Evolutionary conservation across 257 asterid genomes (phyloP).

Genomic region (Solanum stenotomum): DNA sequence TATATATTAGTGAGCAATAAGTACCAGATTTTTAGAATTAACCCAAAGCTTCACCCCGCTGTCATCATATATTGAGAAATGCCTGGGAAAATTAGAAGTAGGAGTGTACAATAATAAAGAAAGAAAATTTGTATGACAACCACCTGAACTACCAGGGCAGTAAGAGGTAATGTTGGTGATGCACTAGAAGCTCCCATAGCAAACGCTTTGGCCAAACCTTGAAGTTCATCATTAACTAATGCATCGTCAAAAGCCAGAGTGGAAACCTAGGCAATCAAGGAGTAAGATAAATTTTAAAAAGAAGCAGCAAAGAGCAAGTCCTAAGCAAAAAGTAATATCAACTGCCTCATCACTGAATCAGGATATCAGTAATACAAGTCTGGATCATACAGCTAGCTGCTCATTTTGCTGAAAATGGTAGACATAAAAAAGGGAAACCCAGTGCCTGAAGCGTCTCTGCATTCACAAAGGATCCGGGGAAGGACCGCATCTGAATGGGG

Average conservation of each 20-base stretch:
- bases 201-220: constrained; percentile 66
- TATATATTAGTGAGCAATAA: background rate
- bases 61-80: background rate
- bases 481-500: background rate
- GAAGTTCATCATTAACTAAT: constrained; percentile 50
- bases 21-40: background rate
- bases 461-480: background rate
- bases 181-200: constrained; percentile 41
- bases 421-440: background rate
- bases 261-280: constrained; percentile 45
- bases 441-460: background rate
- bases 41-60: background rate
- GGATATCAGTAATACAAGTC: background rate
- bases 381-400: background rate
- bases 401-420: background rate
- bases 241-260: constrained; percentile 48
- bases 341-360: background rate
- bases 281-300: background rate
- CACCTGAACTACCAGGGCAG: constrained; percentile 85
- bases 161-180: constrained; percentile 62
- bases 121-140: background rate
- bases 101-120: background rate
- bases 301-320: background rate
- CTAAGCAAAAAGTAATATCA: background rate
- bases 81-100: background rate